Evolutionary conservation across 768 basidiomycete genomes (phyloP).

Genomic region (Lactifluus rugatus): DNA sequence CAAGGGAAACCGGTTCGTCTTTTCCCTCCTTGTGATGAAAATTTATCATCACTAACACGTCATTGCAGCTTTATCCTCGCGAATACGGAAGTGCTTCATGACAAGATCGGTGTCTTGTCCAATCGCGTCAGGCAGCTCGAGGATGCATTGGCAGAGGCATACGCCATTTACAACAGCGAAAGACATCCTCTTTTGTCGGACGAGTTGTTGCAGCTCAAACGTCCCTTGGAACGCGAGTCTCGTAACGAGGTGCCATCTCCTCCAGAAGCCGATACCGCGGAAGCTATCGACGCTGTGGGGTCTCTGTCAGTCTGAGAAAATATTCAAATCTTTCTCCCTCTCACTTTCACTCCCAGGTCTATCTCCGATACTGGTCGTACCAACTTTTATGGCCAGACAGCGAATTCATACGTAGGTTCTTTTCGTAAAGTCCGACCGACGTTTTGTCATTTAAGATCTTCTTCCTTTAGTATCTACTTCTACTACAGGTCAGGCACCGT

Average conservation of each 20-base stretch:
- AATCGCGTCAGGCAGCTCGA: slow-evolving; percentile 59
- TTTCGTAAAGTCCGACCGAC: background rate
- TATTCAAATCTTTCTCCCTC: slow-evolving; percentile 14
- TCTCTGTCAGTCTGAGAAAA: slow-evolving; percentile 37
- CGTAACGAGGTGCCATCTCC: slow-evolving; percentile 28
- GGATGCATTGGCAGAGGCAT: slow-evolving; percentile 49
- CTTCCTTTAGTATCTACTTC: slow-evolving; percentile 47
- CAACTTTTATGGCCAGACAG: slow-evolving; percentile 55
- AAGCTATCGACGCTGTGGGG: slow-evolving; percentile 54
- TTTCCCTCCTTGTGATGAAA: background rate
- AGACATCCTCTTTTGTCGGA: slow-evolving; percentile 51
- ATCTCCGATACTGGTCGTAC: slow-evolving; percentile 53
- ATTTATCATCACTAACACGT: slow-evolving; percentile 14
- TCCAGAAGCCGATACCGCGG: slow-evolving; percentile 37
- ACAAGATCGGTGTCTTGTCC: slow-evolving; percentile 52
- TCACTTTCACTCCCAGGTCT: slow-evolving; percentile 33
- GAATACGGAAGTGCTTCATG: slow-evolving; percentile 59
- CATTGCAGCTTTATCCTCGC: slow-evolving; percentile 53
- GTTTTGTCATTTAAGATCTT: slow-evolving; percentile 7
- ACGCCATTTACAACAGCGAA: slow-evolving; percentile 37
- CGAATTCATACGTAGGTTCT: slow-evolving; percentile 56
- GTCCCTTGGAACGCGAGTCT: slow-evolving; percentile 55
- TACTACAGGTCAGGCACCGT: slow-evolving; percentile 43
- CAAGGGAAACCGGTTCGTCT: slow-evolving; percentile 54
- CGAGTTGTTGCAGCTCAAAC: slow-evolving; percentile 54